Evolutionary conservation across 2,329 filamentous ascomycete genomes (phyloP), one percentile per base, ranked within the genome.

Genomic region (Neonectria sp.): DNA sequence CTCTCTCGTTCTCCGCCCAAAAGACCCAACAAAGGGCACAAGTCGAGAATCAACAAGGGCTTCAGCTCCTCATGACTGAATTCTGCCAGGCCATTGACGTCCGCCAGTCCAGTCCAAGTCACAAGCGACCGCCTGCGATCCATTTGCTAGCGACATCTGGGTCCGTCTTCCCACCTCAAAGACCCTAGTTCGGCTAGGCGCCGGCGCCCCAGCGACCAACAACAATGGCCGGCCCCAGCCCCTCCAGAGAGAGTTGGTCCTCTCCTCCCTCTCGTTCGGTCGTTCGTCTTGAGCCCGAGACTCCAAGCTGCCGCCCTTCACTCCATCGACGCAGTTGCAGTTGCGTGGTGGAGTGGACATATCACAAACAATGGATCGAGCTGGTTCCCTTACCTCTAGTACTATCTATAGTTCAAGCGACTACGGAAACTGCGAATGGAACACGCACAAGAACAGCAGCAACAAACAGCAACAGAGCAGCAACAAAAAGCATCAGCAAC

Each of bases 151-250:
- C 68, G 73, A 75, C 73, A 73, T 74, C 58, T 52, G 58, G 37
- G 57, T 27, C 63, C 52, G 65, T 65, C 69, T 70, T 24, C 68
- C 68, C 37, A 40, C 15, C 15, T 40, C 60, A 75, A 64, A 63
- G 55, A 66, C 70, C 72, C 72, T 64, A 74, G 74, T 76, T 68
- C 48, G 68, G 68, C 73, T 76, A 76, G 74, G 67, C 70, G 73
- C 71, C 70, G 64, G 64, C 62, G 65, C 37, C 56, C 68, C 68
- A 73, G 69, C 62, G 69, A 69, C 73, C 73, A 76, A 73, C 72
- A 73, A 69, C 53, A 55, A 64, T 63, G 67, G 53, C 67, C 70
- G 57, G 29, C 48, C 60, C 72, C 69, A 72, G 70, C 72, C 72
- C 73, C 72, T 73, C 73, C n/a, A 45, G 27, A 63, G 25, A 63